Percentiles rank a stretch among this genome's conserved stretches.
Conservation (phyloP, 2,329 filamentous ascomycete species). For the Neurospora crassa region DNA sequence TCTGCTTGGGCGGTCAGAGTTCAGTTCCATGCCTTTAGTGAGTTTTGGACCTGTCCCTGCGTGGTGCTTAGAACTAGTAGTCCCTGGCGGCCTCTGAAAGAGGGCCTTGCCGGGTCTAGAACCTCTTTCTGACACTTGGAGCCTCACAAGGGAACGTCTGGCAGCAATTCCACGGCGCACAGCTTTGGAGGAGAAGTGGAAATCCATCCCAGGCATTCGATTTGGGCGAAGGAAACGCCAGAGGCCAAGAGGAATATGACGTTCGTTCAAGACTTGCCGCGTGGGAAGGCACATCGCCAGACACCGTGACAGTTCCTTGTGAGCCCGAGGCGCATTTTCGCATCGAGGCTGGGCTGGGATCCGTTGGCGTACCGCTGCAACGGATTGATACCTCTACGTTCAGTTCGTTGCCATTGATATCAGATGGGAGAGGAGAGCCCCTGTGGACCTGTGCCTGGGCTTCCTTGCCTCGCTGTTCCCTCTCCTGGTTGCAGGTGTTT, state of each 20-base stretch:
- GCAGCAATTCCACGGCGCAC: background rate
- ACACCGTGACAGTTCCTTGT: background rate
- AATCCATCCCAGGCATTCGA: background rate
- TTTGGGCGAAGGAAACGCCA: background rate
- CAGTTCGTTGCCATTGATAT: background rate
- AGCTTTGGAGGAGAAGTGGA: background rate
- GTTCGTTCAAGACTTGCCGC: background rate
- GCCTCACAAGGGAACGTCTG: background rate
- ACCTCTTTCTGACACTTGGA: background rate
- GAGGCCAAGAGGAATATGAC: background rate
- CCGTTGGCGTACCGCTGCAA: background rate
- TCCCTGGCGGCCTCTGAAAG: background rate
- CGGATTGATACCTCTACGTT: background rate
- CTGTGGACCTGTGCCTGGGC: background rate
- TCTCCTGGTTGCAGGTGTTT: background rate
- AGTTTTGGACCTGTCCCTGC: background rate
- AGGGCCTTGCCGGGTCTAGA: background rate
- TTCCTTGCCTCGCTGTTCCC: background rate
- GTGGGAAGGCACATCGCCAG: background rate
- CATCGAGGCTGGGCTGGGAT: background rate
- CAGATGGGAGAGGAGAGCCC: background rate
- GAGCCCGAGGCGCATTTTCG: background rate
- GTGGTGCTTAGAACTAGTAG: background rate
- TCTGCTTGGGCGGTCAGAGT: background rate
- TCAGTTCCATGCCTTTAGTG: background rate